Evolutionary conservation across 2,329 filamentous ascomycete genomes (phyloP).

Genomic region (Paracoccidioides brasiliensis): DNA sequence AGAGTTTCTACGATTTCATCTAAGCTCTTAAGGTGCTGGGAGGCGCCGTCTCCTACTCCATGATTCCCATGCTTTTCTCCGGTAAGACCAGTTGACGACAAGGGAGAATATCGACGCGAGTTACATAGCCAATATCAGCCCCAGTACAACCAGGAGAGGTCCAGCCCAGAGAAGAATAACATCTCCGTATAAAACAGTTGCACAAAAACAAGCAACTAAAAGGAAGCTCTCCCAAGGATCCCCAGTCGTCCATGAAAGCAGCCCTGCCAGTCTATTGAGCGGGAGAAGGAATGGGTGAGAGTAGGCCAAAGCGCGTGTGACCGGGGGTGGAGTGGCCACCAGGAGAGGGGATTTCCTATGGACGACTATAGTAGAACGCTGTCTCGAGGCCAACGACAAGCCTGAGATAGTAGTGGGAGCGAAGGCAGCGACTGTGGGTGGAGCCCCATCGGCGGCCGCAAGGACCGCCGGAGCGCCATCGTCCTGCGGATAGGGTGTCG

Average conservation of each 20-base stretch:
- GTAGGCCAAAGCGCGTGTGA: conserved; percentile 87
- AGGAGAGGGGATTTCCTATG: conserved; percentile 93
- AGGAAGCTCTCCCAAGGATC: conserved; percentile 98
- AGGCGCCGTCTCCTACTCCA: conserved; percentile 47
- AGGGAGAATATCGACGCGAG: conserved; percentile 70
- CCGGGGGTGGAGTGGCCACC: conserved; percentile 83
- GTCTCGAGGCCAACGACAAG: conserved; percentile 54
- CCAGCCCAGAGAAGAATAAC: conserved; percentile 67
- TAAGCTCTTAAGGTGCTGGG: conserved; percentile 79
- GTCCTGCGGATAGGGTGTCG: conserved; percentile 27
- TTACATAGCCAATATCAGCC: conserved; percentile 91
- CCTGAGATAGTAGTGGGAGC: conserved; percentile 68
- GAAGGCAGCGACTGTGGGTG: conserved; percentile 78
- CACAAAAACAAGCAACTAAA: conserved; percentile 75
- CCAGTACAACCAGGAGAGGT: conserved; percentile 65
- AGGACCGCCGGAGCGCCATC: conserved; percentile 23
- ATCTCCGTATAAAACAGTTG: conserved; percentile 72
- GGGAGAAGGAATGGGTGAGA: conserved; percentile 89
- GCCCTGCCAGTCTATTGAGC: conserved; percentile 68
- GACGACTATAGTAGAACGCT: conserved; percentile 82
- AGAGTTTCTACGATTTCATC: conserved; percentile 95
- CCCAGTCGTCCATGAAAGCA: conserved; percentile 85
- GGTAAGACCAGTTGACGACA: conserved; percentile 73
- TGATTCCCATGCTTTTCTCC: conserved; percentile 48
- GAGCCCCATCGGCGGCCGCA: conserved; percentile 32